Percentiles rank a stretch among this genome's conserved stretches.
Evolutionary conservation across 2,329 filamentous ascomycete genomes (phyloP).

Genomic region (Hypoxylon rubiginosum): DNA sequence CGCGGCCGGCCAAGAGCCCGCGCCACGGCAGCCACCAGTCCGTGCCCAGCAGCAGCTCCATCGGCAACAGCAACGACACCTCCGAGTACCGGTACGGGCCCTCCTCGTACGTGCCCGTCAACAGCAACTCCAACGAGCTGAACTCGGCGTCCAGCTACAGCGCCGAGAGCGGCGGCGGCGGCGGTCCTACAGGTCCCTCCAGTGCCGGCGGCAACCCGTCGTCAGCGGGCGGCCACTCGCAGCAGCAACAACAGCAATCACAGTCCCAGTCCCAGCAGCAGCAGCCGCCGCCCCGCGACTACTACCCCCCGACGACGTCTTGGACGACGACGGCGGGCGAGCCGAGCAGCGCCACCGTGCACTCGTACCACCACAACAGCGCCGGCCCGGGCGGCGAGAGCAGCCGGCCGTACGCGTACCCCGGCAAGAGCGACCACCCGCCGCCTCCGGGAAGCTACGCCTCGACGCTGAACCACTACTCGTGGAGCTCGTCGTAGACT

Average conservation of each 20-base stretch:
- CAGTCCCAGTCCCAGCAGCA: slow-evolving; percentile 23
- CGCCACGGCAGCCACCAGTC: slow-evolving; percentile 68
- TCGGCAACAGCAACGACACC: slow-evolving; percentile 63
- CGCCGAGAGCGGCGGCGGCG: slow-evolving; percentile 39
- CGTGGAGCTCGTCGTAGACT: slow-evolving; percentile 66
- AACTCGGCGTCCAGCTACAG: slow-evolving; percentile 53
- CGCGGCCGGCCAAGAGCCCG: slow-evolving; percentile 69
- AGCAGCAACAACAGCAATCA: slow-evolving; percentile 16
- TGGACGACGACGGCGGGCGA: slow-evolving; percentile 68
- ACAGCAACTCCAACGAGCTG: slow-evolving; percentile 53
- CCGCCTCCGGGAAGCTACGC: slow-evolving; percentile 61
- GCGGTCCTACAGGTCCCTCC: slow-evolving; percentile 21
- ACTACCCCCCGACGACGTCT: slow-evolving; percentile 65
- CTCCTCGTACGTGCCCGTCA: slow-evolving; percentile 55
- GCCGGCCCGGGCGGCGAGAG: slow-evolving; percentile 56
- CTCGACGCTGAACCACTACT: slow-evolving; percentile 67
- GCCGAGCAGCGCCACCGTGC: slow-evolving; percentile 55
- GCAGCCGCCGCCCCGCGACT: slow-evolving; percentile 61
- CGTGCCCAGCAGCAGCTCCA: slow-evolving; percentile 63
- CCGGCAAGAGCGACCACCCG: slow-evolving; percentile 56
- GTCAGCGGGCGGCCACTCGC: slow-evolving; percentile 32
- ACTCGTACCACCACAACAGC: slow-evolving; percentile 58
- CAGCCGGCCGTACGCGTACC: slow-evolving; percentile 63
- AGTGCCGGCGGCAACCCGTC: slow-evolving; percentile 27
- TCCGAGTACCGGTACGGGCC: slow-evolving; percentile 71